phyloP scores from a whole-genome alignment of 371 early-diverging fungal genomes.

The Mucor mucedo region DNA sequence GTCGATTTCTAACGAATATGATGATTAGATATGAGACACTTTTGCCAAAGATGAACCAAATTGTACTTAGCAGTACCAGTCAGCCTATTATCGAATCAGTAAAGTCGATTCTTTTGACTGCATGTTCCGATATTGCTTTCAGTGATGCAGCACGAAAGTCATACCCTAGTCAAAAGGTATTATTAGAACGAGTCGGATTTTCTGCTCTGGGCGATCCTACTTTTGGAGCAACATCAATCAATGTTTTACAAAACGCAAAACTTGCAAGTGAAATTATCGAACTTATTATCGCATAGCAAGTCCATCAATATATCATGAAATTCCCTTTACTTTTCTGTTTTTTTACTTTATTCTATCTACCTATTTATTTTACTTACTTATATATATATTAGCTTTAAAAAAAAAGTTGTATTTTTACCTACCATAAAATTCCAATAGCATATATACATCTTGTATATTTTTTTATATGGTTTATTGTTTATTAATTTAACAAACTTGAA shows the following conservation, averaged over 20 bases:
- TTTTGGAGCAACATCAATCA: constrained; percentile 53
- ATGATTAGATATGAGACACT: constrained; percentile 65
- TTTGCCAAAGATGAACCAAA: constrained; percentile 79
- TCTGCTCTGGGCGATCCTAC: constrained; percentile 49
- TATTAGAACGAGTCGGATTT: constrained; percentile 64
- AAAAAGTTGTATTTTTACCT: background rate
- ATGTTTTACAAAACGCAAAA: constrained; percentile 56
- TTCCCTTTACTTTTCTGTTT: background rate
- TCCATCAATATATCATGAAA: background rate
- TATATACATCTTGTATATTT: background rate
- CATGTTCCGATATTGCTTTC: constrained; percentile 69
- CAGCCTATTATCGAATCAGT: constrained; percentile 77
- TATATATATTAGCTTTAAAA: background rate
- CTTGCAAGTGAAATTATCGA: constrained; percentile 68
- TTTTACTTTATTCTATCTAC: background rate
- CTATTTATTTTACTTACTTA: constrained; percentile 4
- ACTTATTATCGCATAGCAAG: constrained; percentile 55
- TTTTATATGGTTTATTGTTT: too few species aligned
- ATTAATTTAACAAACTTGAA: too few species aligned
- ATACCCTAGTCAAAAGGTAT: constrained; percentile 50
- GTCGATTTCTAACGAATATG: constrained; percentile 7
- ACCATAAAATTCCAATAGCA: background rate
- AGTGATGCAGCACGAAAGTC: constrained; percentile 46
- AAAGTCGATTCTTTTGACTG: constrained; percentile 78
- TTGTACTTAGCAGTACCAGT: constrained; percentile 70